Evolutionary conservation across 129 eudicot genomes (phyloP).

Genomic region (Arctium lappa): DNA sequence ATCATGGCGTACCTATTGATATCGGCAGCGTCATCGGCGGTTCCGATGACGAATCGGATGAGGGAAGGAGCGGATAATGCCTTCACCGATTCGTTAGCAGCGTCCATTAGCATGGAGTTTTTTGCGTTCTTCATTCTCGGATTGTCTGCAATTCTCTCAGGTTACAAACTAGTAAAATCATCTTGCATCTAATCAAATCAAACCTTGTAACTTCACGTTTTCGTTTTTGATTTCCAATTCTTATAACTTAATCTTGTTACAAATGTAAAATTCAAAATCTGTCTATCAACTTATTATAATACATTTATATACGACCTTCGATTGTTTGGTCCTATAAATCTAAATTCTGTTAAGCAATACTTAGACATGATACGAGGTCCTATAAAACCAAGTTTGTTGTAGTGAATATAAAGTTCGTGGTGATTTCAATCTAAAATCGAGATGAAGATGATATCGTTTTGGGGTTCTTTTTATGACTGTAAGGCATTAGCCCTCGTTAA

Average conservation of each 20-base stretch:
- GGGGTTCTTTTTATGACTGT: constrained; percentile 41
- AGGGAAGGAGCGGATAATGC: constrained; percentile 51
- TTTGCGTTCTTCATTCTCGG: constrained; percentile 56
- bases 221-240: not conserved
- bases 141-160: constrained; percentile 51
- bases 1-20: constrained; percentile 56
- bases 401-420: not conserved
- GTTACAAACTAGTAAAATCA: constrained; percentile 58
- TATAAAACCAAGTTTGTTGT: not conserved
- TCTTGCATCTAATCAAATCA: constrained; percentile 22
- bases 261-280: not conserved
- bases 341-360: not conserved
- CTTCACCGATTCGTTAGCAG: constrained; percentile 62
- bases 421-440: constrained; percentile 33
- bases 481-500: too few relatives aligned
- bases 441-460: constrained; percentile 49
- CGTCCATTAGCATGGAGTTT: constrained; percentile 68
- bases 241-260: not conserved
- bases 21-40: constrained; percentile 64
- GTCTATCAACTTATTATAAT: not conserved
- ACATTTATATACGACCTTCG: too few relatives aligned
- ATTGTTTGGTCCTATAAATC: not conserved
- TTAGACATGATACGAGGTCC: too few relatives aligned
- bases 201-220: not conserved
- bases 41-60: constrained; percentile 62